Percentiles rank a stretch among this genome's conserved stretches.
These are phyloP conservation scores for Mortierella sp. DNA, from an alignment of 371 early-diverging fungal genomes.

Conservation along the genomic window DNA sequence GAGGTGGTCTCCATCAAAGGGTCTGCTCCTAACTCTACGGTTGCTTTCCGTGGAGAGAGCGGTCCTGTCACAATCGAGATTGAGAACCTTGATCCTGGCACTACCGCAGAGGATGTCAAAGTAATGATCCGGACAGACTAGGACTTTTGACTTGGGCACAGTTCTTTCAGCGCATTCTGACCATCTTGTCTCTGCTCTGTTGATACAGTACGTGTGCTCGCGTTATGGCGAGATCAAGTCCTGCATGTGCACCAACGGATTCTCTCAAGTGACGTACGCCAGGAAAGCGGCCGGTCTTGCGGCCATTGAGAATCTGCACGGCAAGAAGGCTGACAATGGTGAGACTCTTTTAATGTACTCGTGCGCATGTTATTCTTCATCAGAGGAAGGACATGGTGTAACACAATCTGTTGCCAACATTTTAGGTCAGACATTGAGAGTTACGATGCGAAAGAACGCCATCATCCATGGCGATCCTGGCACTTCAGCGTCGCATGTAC, in stretches of 20 bases:
- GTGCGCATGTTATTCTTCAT: background rate
- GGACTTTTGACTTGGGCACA: no score
- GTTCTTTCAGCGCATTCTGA: background rate
- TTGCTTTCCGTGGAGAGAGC: slow-evolving; percentile 46
- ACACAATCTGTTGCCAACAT: background rate
- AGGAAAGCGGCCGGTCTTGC: slow-evolving; percentile 43
- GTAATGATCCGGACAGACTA: slow-evolving; percentile 40
- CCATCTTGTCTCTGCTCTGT: background rate
- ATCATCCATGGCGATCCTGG: slow-evolving; percentile 22
- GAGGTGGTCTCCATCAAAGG: slow-evolving; percentile 28
- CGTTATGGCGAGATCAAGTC: slow-evolving; percentile 50
- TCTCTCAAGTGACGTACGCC: slow-evolving; percentile 48
- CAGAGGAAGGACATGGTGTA: background rate
- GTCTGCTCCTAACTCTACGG: slow-evolving; percentile 33
- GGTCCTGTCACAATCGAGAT: slow-evolving; percentile 67
- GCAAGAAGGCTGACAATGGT: slow-evolving; percentile 53
- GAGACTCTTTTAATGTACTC: background rate
- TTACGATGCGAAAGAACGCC: slow-evolving; percentile 32
- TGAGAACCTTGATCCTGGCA: slow-evolving; percentile 64
- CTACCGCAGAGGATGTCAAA: slow-evolving; percentile 69
- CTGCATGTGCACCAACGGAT: slow-evolving; percentile 41
- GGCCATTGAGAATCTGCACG: slow-evolving; percentile 37
- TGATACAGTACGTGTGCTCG: slow-evolving; percentile 39
- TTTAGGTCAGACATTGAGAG: slow-evolving; percentile 33
- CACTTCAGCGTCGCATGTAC: slow-evolving; percentile 6